Base-by-base conservation (phyloP, 2,329 filamentous ascomycete genomes). In the Cercospora berteroae region DNA sequence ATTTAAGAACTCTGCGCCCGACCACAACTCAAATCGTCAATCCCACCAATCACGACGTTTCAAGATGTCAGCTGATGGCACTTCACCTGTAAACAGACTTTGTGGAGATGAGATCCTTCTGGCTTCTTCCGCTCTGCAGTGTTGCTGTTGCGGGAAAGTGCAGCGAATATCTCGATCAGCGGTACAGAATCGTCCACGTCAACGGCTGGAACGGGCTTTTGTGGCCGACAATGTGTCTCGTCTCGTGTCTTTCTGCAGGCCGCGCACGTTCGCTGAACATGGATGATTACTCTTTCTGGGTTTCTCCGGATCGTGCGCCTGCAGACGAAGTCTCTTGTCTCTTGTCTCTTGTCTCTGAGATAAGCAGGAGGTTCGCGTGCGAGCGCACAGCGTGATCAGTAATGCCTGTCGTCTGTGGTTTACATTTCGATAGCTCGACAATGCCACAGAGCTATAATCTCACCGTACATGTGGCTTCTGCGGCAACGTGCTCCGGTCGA, bases 141-240 rank as follows among this genome's bases (percentile, higher is more conserved):
- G 55, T 18, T 18, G 27, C 55, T 58, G 29, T 55, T 8, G 48
- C 23, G 48, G 48, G 48, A 23, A 55, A 27, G 48, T 55, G 23
- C 48, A 55, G 48, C 55, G 31, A 36, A 58, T 36, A 33, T 58
- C 48, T 48, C 60, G 60, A 52, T 63, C 60, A 55, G 18, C 60
- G 33, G 13, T 20, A n/a, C 60, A 55, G n/a, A 55, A 63, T 55
- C 48, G 29, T 63, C 60, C 60, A 55, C 60, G 60, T 63, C 60
- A 63, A 63, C 60, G 60, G 60, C 48, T 50, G 48, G 48, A 27
- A 27, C 25, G 12, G 27, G 55, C 20, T 29, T 18, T 33, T 27
- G 16, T 36, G n/a, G 27, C 27, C 48, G 48, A 27, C 23, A 3
- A 55, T 25, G 48, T 55, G 23, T 55, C 23, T 55, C 48, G 48